Percentiles rank a stretch among this genome's conserved stretches.
phyloP scores from a whole-genome alignment of 2,329 filamentous ascomycete species.

The Thelonectria blattea region DNA sequence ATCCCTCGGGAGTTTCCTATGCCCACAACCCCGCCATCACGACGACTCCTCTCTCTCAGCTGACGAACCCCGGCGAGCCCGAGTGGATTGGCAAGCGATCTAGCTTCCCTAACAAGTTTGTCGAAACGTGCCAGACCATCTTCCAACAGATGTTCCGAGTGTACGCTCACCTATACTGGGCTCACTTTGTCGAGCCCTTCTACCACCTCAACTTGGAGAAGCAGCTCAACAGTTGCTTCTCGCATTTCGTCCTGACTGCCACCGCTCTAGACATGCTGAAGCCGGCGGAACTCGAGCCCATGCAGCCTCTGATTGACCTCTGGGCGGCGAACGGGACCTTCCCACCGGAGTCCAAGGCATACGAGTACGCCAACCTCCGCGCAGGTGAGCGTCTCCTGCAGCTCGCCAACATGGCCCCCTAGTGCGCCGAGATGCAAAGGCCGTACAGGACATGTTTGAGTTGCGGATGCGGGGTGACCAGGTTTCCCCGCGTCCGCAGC shows the following conservation, averaged over 20 bases:
- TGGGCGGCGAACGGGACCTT: slow-evolving; percentile 91
- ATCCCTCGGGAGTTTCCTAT: slow-evolving; percentile 73
- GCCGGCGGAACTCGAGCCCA: slow-evolving; percentile 90
- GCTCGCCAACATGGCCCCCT: slow-evolving; percentile 45
- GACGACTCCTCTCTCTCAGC: slow-evolving; percentile 65
- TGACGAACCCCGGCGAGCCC: slow-evolving; percentile 65
- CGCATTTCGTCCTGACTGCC: slow-evolving; percentile 81
- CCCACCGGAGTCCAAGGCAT: slow-evolving; percentile 74
- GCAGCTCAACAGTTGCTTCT: slow-evolving; percentile 86
- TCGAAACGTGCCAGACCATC: slow-evolving; percentile 89
- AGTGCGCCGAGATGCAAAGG: slow-evolving; percentile 19
- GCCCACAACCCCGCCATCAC: slow-evolving; percentile 66
- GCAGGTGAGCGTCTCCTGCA: slow-evolving; percentile 66
- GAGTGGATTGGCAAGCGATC: slow-evolving; percentile 91
- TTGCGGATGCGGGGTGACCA: slow-evolving; percentile 19
- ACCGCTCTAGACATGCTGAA: slow-evolving; percentile 84
- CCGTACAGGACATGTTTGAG: slow-evolving; percentile 19
- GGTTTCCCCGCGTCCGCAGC: slow-evolving; percentile 11
- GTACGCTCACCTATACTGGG: slow-evolving; percentile 97
- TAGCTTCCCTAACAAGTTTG: slow-evolving; percentile 89
- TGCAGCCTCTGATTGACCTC: slow-evolving; percentile 92
- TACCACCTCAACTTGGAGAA: slow-evolving; percentile 83
- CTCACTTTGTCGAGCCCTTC: slow-evolving; percentile 85
- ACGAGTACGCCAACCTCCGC: slow-evolving; percentile 67
- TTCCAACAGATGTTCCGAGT: slow-evolving; percentile 99